Evolutionary conservation across 148 eudicot species (phyloP).

Genomic region (Vaccinium corymbosum): DNA sequence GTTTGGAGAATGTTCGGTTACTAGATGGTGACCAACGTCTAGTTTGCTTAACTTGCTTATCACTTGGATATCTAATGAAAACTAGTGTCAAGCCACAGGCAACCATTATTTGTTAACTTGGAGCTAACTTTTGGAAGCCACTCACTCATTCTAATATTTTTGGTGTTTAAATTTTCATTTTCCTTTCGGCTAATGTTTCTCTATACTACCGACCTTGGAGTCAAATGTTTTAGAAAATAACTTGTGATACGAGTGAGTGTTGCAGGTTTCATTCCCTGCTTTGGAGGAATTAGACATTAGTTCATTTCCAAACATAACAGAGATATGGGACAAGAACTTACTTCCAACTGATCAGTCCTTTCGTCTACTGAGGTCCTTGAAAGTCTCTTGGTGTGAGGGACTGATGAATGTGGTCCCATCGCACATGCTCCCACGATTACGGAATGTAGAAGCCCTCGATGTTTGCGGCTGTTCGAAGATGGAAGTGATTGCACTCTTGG

Average conservation of each 20-base stretch:
- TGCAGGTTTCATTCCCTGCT: neutral
- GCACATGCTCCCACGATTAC: neutral
- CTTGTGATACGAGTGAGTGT: neutral
- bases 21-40: neutral
- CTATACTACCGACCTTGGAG: neutral
- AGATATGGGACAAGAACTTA: neutral
- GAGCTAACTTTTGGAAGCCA: neutral
- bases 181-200: neutral
- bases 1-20: neutral
- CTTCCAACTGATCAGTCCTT: neutral
- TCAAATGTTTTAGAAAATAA: neutral
- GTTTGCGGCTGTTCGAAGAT: rapidly evolving
- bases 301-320: neutral
- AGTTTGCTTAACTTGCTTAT: neutral
- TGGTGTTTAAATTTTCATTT: neutral
- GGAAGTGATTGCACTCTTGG: neutral
- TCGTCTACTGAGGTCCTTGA: neutral
- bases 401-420: neutral
- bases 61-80: neutral
- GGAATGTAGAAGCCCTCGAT: neutral
- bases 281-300: neutral
- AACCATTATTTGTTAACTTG: neutral
- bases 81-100: neutral
- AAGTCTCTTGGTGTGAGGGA: neutral
- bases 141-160: neutral